These are phyloP conservation scores for Filobasidium uniguttulatum DNA, from an alignment of 1,284 basidiomycete species.

Conservation along the genomic window DNA sequence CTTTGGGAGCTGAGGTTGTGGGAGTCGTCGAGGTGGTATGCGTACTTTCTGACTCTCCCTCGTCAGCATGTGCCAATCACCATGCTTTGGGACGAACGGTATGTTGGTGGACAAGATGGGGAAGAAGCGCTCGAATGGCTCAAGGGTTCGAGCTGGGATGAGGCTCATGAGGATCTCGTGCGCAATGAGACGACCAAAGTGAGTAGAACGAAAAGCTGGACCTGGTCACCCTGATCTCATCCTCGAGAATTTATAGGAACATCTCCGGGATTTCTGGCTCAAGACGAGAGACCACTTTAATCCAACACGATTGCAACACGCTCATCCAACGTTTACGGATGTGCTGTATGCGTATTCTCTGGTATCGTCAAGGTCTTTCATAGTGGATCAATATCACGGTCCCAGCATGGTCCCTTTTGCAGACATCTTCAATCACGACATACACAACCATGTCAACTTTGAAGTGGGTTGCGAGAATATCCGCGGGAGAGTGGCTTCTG, in stretches of 20 bases:
- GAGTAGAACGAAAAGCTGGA: conserved; percentile 6
- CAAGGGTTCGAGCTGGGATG: conserved; percentile 32
- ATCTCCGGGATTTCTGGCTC: conserved; percentile 24
- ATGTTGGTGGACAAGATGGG: conserved; percentile 22
- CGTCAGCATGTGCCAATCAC: conserved; percentile 23
- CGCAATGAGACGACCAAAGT: conserved; percentile 25
- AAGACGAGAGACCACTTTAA: conserved; percentile 20
- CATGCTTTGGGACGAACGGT: conserved; percentile 28
- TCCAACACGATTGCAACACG: conserved; percentile 16
- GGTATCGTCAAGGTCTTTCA: conserved; percentile 73
- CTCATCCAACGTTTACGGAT: conserved; percentile 38
- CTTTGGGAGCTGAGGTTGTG: conserved; percentile 35
- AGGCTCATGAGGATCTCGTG: conserved; percentile 18
- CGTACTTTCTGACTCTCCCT: conserved; percentile 36
- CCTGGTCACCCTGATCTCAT: neutral
- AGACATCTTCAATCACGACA: conserved; percentile 74
- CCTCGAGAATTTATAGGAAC: conserved; percentile 8
- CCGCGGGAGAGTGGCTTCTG: no score
- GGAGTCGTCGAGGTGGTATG: conserved; percentile 25
- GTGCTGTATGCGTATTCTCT: conserved; percentile 63
- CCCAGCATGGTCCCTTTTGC: conserved; percentile 79
- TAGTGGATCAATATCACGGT: conserved; percentile 71
- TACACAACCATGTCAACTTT: conserved; percentile 60
- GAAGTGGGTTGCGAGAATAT: conserved; percentile 43
- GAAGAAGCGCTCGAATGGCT: conserved; percentile 22